Conservation (phyloP, 2,329 filamentous ascomycete species). For the Colletotrichum orchidophilum region DNA sequence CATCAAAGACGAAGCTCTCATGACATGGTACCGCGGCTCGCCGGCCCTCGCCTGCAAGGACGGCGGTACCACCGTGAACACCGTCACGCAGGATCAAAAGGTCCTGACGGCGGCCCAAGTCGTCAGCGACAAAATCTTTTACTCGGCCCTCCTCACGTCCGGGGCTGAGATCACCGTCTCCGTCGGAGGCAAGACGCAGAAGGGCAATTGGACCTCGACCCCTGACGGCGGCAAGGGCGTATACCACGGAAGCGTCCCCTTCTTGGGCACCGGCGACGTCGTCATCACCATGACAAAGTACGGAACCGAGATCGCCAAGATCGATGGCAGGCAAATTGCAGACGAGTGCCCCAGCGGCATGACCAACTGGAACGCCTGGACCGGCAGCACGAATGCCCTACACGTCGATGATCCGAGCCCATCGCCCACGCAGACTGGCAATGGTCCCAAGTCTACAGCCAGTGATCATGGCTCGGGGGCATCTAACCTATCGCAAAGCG, state of each 20-base stretch:
- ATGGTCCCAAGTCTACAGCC: conserved; percentile 16
- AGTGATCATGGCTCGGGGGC: conserved; percentile 1
- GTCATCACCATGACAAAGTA: conserved; percentile 45
- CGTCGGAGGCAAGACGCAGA: conserved; percentile 37
- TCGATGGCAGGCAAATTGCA: conserved; percentile 21
- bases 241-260: conserved; percentile 42
- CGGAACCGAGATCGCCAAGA: conserved; percentile 24
- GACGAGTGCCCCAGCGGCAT: conserved; percentile 15
- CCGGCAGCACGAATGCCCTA: conserved; percentile 18
- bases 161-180: conserved; percentile 38
- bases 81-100: conserved; percentile 38
- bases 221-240: conserved; percentile 37
- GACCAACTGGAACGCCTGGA: conserved; percentile 36
- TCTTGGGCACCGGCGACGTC: conserved; percentile 41
- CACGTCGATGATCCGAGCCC: conserved; percentile 28
- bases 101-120: conserved; percentile 34
- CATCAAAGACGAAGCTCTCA: conserved; percentile 40
- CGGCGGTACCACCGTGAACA: conserved; percentile 44
- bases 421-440: conserved; percentile 19
- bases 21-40: conserved; percentile 46
- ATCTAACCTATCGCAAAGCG: background rate
- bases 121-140: conserved; percentile 38
- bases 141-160: conserved; percentile 38
- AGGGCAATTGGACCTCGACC: conserved; percentile 31
- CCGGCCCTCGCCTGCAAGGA: conserved; percentile 38